These are phyloP conservation scores for Persicaria tinctoria DNA, from an alignment of 148 eudicot genomes.

Conservation along the genomic window DNA sequence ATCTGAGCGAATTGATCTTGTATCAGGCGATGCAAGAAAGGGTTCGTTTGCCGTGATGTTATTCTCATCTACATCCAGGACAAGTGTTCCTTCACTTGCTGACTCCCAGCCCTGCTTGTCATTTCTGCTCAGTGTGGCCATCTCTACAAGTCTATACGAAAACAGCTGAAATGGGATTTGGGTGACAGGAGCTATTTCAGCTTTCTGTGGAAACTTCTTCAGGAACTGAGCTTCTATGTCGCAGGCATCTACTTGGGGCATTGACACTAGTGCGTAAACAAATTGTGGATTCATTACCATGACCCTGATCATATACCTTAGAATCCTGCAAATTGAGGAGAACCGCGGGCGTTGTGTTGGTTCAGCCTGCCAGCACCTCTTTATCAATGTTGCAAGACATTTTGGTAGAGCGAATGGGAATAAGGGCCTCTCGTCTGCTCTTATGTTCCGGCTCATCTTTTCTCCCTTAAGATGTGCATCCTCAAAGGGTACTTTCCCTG, in stretches of 20 bases:
- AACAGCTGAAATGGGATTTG: constrained; percentile 57
- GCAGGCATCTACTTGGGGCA: constrained; percentile 42
- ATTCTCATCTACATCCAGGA: constrained; percentile 28
- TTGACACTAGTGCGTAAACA: constrained; percentile 39
- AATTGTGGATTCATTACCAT: constrained; percentile 48
- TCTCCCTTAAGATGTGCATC: constrained; percentile 62
- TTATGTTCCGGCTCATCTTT: constrained; percentile 53
- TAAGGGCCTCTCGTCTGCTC: constrained; percentile 57
- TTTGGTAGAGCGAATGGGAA: constrained; percentile 57
- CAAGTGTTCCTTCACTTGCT: constrained; percentile 25
- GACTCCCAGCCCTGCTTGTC: constrained; percentile 43
- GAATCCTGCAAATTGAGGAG: constrained; percentile 49
- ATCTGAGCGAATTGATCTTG: constrained; percentile 58
- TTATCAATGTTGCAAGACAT: constrained; percentile 40
- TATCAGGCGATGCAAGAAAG: constrained; percentile 32
- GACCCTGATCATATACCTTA: constrained; percentile 43
- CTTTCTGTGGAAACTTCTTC: constrained; percentile 26
- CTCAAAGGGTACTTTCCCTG: constrained; percentile 61
- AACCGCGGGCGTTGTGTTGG: constrained; percentile 50
- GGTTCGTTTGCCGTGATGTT: constrained; percentile 24
- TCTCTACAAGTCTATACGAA: constrained; percentile 43
- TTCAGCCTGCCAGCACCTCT: constrained; percentile 58
- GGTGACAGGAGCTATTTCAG: constrained; percentile 24
- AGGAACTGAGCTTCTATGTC: constrained; percentile 43
- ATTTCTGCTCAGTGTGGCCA: constrained; percentile 33